Conservation (phyloP, 768 basidiomycete genomes). For the Mycena vitilis region DNA sequence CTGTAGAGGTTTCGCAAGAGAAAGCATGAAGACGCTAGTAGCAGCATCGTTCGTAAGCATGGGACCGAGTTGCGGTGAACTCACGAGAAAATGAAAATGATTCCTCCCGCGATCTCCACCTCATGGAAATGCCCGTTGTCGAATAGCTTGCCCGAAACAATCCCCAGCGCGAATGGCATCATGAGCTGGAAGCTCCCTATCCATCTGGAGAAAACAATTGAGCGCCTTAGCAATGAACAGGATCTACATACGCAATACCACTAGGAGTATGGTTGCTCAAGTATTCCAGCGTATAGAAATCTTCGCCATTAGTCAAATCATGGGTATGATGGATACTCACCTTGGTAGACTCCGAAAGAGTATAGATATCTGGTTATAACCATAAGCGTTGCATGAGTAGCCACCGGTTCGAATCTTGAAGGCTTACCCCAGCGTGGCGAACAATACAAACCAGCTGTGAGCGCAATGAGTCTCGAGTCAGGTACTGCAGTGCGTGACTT, state of each 20-base stretch:
- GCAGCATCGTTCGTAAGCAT: too few relatives aligned
- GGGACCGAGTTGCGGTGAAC: not conserved
- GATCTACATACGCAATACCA: slow-evolving; percentile 11
- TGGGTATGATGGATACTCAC: not conserved
- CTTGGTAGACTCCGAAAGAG: slow-evolving; percentile 3
- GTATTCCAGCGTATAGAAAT: slow-evolving; percentile 13
- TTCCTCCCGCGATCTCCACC: not conserved
- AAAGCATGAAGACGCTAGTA: slow-evolving; percentile 1
- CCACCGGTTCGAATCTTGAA: not conserved
- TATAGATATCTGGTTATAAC: not conserved
- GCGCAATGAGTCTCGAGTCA: not conserved
- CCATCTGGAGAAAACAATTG: slow-evolving; percentile 14
- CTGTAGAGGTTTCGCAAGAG: not conserved
- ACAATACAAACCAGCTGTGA: not conserved
- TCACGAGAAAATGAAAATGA: slow-evolving; percentile 9
- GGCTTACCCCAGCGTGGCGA: not conserved
- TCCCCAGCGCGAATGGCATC: not conserved
- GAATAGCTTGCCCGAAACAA: not conserved
- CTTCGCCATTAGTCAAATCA: not conserved
- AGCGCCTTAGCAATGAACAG: too few relatives aligned
- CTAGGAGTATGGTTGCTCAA: slow-evolving; percentile 16
- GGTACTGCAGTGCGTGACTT: not conserved
- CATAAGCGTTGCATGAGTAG: not conserved
- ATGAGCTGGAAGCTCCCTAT: slow-evolving; percentile 6
- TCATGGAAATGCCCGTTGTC: not conserved